Conservation (phyloP, 2,329 filamentous ascomycete genomes). For the Aspergillus pseudonomiae region DNA sequence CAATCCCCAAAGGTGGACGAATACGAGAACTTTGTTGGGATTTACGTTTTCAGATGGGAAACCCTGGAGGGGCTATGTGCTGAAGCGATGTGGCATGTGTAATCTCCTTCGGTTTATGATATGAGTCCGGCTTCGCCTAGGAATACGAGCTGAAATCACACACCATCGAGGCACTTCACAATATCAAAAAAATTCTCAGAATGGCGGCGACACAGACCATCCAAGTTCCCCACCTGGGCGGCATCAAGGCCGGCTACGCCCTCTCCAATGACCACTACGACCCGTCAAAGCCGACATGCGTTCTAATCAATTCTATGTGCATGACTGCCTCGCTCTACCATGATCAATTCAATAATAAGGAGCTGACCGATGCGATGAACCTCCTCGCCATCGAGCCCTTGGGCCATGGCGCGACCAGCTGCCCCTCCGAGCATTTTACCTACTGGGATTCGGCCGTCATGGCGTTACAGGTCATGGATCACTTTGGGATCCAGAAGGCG, state of each 20-base stretch:
- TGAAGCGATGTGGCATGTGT: not conserved
- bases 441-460: slow-evolving; percentile 61
- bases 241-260: slow-evolving; percentile 53
- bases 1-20: not conserved
- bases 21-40: not conserved
- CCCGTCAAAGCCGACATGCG: slow-evolving; percentile 53
- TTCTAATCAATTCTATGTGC: slow-evolving; percentile 56
- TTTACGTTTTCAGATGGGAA: not conserved
- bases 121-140: not conserved
- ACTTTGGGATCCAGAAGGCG: slow-evolving; percentile 46
- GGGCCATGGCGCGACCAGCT: slow-evolving; percentile 55
- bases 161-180: not conserved
- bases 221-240: slow-evolving; percentile 53
- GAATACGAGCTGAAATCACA: slow-evolving; percentile 3
- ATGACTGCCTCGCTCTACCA: slow-evolving; percentile 52
- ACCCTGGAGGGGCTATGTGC: not conserved
- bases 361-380: slow-evolving; percentile 47
- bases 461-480: slow-evolving; percentile 58
- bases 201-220: slow-evolving; percentile 39
- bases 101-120: not conserved
- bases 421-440: slow-evolving; percentile 51
- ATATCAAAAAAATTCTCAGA: not conserved
- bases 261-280: slow-evolving; percentile 50
- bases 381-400: slow-evolving; percentile 58
- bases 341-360: slow-evolving; percentile 41